Evolutionary conservation across 352 stramenopile species (phyloP).

Genomic region (Phytophthora palmivora): DNA sequence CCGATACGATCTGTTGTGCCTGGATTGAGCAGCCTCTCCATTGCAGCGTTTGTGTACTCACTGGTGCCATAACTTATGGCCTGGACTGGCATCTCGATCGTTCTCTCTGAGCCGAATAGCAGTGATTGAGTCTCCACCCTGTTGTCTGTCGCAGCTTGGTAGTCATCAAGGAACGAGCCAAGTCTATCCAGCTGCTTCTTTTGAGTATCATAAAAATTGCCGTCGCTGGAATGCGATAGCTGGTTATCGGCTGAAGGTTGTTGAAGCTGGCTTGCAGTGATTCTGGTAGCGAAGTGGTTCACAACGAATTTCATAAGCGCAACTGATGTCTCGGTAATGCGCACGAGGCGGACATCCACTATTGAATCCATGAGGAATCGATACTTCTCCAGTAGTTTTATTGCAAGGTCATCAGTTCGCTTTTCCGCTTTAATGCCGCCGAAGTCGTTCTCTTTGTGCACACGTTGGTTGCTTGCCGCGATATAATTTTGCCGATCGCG

Average conservation of each 20-base stretch:
- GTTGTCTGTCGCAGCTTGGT: conserved; percentile 22
- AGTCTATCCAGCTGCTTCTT: conserved; percentile 25
- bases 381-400: conserved; percentile 65
- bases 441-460: conserved; percentile 10
- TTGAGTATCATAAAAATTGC: conserved; percentile 22
- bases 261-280: conserved; percentile 11
- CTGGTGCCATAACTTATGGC: conserved; percentile 28
- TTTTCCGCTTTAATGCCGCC: conserved; percentile 39
- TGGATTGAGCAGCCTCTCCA: conserved; percentile 37
- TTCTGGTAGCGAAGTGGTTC: conserved; percentile 41
- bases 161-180: conserved; percentile 40
- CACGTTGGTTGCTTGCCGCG: conserved; percentile 27
- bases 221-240: conserved; percentile 15
- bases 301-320: conserved; percentile 70
- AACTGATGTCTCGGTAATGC: conserved; percentile 60
- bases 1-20: conserved; percentile 29
- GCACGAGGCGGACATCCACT: conserved; percentile 64
- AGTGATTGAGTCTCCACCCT: conserved; percentile 33
- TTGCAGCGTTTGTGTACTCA: conserved; percentile 30
- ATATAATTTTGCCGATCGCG: conserved; percentile 37
- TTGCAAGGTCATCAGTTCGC: conserved; percentile 44
- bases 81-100: conserved; percentile 35
- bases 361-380: conserved; percentile 78
- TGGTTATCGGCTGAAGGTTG: conserved; percentile 27
- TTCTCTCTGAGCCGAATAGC: conserved; percentile 34